Evolutionary conservation across 331 rosid genomes (phyloP).

Genomic region (Telfairia occidentalis): DNA sequence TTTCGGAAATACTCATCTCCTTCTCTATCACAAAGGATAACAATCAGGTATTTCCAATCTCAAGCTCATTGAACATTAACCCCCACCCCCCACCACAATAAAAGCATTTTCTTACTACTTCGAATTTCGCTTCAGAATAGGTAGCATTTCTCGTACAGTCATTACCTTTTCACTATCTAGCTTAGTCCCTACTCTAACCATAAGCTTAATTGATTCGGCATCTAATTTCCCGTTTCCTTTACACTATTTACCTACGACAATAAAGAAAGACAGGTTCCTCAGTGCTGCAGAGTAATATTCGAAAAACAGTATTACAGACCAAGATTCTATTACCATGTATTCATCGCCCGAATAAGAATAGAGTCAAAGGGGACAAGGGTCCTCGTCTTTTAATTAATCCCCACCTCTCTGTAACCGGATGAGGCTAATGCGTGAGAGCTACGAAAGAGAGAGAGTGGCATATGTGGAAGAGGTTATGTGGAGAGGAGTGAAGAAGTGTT

Average conservation of each 20-base stretch:
- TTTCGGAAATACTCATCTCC: not conserved
- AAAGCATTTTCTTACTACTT: no score
- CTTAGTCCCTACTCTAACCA: not conserved
- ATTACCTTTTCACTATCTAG: not conserved
- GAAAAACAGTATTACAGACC: not conserved
- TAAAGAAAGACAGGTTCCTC: not conserved
- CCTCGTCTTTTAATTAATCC: not conserved
- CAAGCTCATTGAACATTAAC: not conserved
- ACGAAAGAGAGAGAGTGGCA: not conserved
- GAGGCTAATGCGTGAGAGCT: no score
- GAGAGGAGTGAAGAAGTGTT: conserved; percentile 1
- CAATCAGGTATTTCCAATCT: not conserved
- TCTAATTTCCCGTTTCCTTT: not conserved
- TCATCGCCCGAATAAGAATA: not conserved
- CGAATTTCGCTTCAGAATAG: not conserved
- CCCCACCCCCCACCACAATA: not conserved
- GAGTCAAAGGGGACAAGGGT: not conserved
- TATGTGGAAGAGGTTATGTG: not conserved
- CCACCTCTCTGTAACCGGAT: not conserved
- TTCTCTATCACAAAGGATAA: not conserved
- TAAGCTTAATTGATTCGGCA: not conserved
- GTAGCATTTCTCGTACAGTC: not conserved
- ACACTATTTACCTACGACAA: not conserved
- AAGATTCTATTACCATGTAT: not conserved
- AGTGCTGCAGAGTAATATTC: not conserved